A percentile compares a stretch with the other conserved stretches of the same genome.
phyloP scores from a whole-genome alignment of 352 stramenopile species.

The Phytopythium vexans region DNA sequence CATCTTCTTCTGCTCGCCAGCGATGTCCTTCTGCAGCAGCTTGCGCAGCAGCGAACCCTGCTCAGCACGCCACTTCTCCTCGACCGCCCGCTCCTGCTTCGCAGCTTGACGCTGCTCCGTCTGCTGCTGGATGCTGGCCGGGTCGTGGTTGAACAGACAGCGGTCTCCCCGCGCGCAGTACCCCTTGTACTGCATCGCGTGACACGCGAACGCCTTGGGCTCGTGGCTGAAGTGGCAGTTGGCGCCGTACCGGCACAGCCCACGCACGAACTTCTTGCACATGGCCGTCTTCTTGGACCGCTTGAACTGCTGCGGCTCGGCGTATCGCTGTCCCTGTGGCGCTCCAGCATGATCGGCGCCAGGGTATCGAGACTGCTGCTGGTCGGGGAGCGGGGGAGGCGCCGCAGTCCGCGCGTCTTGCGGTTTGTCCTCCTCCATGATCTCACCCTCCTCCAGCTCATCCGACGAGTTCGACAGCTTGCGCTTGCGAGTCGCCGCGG shows the following conservation, averaged over 20 bases:
- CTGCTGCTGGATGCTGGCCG: slow-evolving; percentile 22
- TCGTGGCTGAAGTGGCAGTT: slow-evolving; percentile 77
- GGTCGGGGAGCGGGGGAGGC: slow-evolving; percentile 6
- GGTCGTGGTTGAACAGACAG: slow-evolving; percentile 65
- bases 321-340: no score
- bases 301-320: no score
- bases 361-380: no score
- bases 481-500: slow-evolving; percentile 30
- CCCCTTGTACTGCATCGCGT: slow-evolving; percentile 50
- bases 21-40: slow-evolving; percentile 69
- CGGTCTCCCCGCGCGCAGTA: slow-evolving; percentile 49
- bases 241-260: slow-evolving; percentile 50
- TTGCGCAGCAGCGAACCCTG: slow-evolving; percentile 71
- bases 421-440: slow-evolving; percentile 38
- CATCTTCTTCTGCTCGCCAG: slow-evolving; percentile 66
- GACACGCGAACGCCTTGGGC: slow-evolving; percentile 52
- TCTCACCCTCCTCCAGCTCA: slow-evolving; percentile 62
- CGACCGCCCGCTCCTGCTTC: slow-evolving; percentile 37
- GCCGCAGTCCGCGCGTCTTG: slow-evolving; percentile 12
- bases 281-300: slow-evolving; percentile 33
- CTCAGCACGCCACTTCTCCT: slow-evolving; percentile 63
- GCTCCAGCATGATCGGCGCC: no score
- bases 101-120: slow-evolving; percentile 21
- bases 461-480: slow-evolving; percentile 40
- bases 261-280: slow-evolving; percentile 68